Conservation (phyloP, 176 grass and related monocot genomes). For the Oryza coarctata region DNA sequence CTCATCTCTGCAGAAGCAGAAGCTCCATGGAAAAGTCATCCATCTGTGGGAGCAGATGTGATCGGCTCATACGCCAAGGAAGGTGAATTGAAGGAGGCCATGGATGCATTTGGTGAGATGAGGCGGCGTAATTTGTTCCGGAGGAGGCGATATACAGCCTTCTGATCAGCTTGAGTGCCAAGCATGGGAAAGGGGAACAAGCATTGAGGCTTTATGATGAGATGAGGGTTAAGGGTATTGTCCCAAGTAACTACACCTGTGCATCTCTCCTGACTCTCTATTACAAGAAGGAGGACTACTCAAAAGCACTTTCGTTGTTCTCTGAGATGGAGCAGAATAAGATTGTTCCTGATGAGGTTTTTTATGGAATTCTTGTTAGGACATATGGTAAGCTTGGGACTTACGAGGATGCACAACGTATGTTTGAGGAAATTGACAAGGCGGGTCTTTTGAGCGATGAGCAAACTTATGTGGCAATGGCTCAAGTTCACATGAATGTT, state of each 20-base stretch:
- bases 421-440: slow-evolving; percentile 67
- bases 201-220: slow-evolving; percentile 67
- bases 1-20: slow-evolving; percentile 94
- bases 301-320: slow-evolving; percentile 76
- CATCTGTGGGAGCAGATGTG: slow-evolving; percentile 73
- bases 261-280: slow-evolving; percentile 71
- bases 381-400: slow-evolving; percentile 84
- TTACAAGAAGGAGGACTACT: slow-evolving; percentile 78
- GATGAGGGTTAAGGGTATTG: slow-evolving; percentile 56
- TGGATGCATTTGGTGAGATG: slow-evolving; percentile 64
- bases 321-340: slow-evolving; percentile 66
- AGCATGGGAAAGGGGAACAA: slow-evolving; percentile 60
- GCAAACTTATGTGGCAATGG: slow-evolving; percentile 90
- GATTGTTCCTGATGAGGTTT: slow-evolving; percentile 77
- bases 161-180: slow-evolving; percentile 66
- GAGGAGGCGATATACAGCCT: slow-evolving; percentile 65
- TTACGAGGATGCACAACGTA: slow-evolving; percentile 65
- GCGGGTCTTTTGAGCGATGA: slow-evolving; percentile 57
- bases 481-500: slow-evolving; percentile 70
- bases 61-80: slow-evolving; percentile 67
- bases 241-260: slow-evolving; percentile 88
- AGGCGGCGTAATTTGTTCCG: slow-evolving; percentile 38
- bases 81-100: slow-evolving; percentile 56
- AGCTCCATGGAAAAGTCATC: slow-evolving; percentile 67
- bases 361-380: slow-evolving; percentile 89